Percentiles rank a stretch among this genome's conserved stretches.
Evolutionary conservation across 495 filamentous ascomycete genomes (phyloP).

Genomic region (Trichoderma parareesei): DNA sequence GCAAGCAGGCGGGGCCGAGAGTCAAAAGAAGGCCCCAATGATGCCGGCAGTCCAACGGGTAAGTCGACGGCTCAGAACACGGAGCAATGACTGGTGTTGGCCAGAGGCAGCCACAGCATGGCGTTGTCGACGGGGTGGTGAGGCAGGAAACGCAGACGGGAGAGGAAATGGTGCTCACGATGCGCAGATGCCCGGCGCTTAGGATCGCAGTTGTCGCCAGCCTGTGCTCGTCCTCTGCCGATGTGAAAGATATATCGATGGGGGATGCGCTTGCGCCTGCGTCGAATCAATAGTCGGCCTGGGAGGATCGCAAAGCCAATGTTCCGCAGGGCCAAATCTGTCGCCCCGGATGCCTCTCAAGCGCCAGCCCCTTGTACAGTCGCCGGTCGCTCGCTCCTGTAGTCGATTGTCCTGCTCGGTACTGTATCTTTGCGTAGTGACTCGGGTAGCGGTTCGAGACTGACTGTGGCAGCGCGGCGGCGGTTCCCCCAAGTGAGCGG

Average conservation of each 20-base stretch:
- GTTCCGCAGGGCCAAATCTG: background rate
- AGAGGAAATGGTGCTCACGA: constrained; percentile 6
- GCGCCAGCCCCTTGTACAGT: background rate
- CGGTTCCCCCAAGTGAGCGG: background rate
- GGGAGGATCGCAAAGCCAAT: constrained; percentile 7
- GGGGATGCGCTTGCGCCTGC: background rate
- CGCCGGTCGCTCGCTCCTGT: background rate
- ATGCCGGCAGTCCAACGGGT: too few species aligned
- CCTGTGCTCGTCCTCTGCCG: background rate
- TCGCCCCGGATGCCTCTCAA: background rate
- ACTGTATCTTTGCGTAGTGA: background rate
- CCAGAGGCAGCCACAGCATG: constrained; percentile 5
- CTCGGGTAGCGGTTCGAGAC: background rate
- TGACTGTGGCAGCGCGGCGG: background rate
- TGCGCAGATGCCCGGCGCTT: background rate
- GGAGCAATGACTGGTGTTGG: background rate
- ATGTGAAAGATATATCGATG: background rate
- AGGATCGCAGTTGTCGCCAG: background rate
- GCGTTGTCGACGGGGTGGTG: background rate
- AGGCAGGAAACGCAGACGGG: background rate
- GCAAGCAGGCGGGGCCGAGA: constrained; percentile 6
- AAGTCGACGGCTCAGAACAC: background rate
- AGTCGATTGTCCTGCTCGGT: background rate
- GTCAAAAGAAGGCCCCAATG: background rate
- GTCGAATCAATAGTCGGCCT: background rate